Evolutionary conservation across 1,284 basidiomycete genomes (phyloP).

Genomic region (Agroathelia rolfsii): DNA sequence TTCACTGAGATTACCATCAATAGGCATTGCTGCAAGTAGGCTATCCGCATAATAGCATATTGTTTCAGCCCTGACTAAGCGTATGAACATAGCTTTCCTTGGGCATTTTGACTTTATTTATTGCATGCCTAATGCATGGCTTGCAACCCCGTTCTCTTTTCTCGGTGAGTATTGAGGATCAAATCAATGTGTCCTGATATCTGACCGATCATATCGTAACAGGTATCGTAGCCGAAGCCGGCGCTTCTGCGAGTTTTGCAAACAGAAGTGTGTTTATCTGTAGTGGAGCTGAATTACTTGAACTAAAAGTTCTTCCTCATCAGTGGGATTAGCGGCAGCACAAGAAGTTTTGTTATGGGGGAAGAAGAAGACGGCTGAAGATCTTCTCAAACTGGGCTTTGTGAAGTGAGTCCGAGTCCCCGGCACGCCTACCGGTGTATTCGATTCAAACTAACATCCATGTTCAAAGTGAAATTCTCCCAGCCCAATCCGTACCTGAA

Average conservation of each 20-base stretch:
- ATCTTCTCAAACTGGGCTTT: conserved; percentile 51
- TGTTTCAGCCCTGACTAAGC: neutral
- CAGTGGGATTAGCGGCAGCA: conserved; percentile 59
- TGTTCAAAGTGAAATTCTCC: conserved; percentile 45
- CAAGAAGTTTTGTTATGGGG: conserved; percentile 63
- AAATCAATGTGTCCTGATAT: conserved; percentile 4
- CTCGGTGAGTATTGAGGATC: conserved; percentile 34
- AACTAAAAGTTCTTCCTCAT: neutral
- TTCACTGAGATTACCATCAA: conserved; percentile 3
- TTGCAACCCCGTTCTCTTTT: conserved; percentile 58
- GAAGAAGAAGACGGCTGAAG: conserved; percentile 51
- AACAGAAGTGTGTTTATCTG: conserved; percentile 40
- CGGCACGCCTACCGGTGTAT: conserved; percentile 4
- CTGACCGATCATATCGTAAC: neutral
- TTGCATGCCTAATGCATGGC: conserved; percentile 48
- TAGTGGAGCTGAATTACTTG: neutral
- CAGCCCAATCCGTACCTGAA: conserved; percentile 34
- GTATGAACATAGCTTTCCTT: conserved; percentile 39
- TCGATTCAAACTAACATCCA: conserved; percentile 7
- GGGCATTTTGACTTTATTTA: conserved; percentile 71
- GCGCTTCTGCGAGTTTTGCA: conserved; percentile 57
- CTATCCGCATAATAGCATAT: too few species aligned
- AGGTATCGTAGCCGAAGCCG: conserved; percentile 58
- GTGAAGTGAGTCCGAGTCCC: conserved; percentile 38
- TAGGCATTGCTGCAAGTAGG: conserved; percentile 60